These are phyloP conservation scores for Aquanectria penicillioides DNA, from an alignment of 2,329 filamentous ascomycete species.

Conservation along the genomic window DNA sequence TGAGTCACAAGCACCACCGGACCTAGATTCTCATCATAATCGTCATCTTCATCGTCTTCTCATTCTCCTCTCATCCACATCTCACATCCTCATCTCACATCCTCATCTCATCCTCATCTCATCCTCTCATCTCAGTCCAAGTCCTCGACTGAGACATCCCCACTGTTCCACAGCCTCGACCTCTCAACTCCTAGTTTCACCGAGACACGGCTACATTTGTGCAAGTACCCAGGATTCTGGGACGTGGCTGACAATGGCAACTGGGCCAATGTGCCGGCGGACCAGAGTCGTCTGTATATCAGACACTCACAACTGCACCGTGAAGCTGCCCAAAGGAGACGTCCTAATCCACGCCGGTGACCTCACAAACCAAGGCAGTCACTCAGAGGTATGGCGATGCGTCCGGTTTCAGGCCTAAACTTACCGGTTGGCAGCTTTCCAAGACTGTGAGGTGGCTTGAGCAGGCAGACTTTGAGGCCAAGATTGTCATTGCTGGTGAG, in stretches of 20 bases:
- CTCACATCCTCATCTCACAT: not conserved
- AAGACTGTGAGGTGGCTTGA: slow-evolving; percentile 75
- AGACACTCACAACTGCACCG: slow-evolving; percentile 76
- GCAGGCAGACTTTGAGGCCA: slow-evolving; percentile 72
- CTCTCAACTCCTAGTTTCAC: slow-evolving; percentile 9
- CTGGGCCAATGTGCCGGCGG: slow-evolving; percentile 46
- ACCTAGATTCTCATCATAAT: not conserved
- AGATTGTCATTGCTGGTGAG: slow-evolving; percentile 75
- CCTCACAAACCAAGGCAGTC: slow-evolving; percentile 76
- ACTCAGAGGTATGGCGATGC: slow-evolving; percentile 58
- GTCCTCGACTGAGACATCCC: slow-evolving; percentile 20
- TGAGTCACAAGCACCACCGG: not conserved
- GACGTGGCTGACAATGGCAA: slow-evolving; percentile 8
- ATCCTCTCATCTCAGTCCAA: not conserved
- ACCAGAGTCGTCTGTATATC: slow-evolving; percentile 80
- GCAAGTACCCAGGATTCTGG: slow-evolving; percentile 28
- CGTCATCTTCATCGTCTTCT: not conserved
- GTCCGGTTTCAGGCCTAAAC: too few relatives aligned
- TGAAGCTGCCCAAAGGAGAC: slow-evolving; percentile 75
- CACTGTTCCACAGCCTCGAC: slow-evolving; percentile 8
- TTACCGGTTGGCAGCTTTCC: slow-evolving; percentile 56
- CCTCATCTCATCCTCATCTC: not conserved
- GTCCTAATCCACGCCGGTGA: slow-evolving; percentile 82
- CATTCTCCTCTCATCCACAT: not conserved
- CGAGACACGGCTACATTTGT: not conserved